Evolutionary conservation across 192 early-diverging fungal genomes (phyloP).

Genomic region (Backusella circina): DNA sequence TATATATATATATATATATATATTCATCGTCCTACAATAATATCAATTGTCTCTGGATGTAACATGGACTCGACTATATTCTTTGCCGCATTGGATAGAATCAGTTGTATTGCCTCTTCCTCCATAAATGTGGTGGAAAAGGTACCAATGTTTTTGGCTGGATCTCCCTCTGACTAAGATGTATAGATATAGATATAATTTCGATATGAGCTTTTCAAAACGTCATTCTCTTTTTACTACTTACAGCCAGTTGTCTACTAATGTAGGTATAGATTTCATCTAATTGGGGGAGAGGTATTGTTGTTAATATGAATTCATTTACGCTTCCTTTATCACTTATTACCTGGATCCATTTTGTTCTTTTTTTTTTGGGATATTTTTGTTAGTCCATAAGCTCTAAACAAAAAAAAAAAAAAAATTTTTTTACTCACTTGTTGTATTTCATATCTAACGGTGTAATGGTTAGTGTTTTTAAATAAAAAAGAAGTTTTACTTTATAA

Average conservation of each 20-base stretch:
- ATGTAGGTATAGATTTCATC: conserved; percentile 26
- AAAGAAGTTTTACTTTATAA: background rate
- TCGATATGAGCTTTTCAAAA: background rate
- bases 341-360: conserved; percentile 23
- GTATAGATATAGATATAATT: conserved; percentile 20
- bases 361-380: background rate
- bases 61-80: conserved; percentile 57
- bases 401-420: no score
- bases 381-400: background rate
- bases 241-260: conserved; percentile 24
- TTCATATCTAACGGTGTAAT: conserved; percentile 10
- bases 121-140: conserved; percentile 64
- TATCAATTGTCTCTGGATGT: conserved; percentile 35
- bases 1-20: no score
- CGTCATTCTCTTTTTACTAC: background rate
- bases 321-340: background rate
- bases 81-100: conserved; percentile 68
- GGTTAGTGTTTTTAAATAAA: no score
- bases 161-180: conserved; percentile 77
- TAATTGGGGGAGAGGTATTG: no score
- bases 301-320: background rate
- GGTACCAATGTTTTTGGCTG: conserved; percentile 69
- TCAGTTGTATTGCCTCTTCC: conserved; percentile 73
- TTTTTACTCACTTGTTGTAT: conserved; percentile 24
- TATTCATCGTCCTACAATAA: conserved; percentile 40